Conservation (phyloP, 129 eudicot species). For the Scalesia atractyloides region DNA sequence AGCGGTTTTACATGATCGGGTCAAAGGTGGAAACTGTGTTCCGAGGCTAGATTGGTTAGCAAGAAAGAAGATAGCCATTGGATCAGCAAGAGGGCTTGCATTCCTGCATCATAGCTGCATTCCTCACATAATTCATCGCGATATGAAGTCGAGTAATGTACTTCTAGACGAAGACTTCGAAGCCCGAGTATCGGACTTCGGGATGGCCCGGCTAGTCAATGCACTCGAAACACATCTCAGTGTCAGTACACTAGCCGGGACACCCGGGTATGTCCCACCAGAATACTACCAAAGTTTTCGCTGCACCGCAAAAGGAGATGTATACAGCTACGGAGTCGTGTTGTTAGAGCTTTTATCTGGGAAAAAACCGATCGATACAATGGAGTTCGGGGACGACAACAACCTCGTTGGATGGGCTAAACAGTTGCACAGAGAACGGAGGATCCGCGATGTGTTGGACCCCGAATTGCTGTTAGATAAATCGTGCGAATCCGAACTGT, state of each 20-base stretch:
- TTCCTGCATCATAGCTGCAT: slow-evolving; percentile 94
- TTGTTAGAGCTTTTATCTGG: slow-evolving; percentile 76
- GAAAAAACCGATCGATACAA: slow-evolving; percentile 67
- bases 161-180: slow-evolving; percentile 80
- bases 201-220: slow-evolving; percentile 83
- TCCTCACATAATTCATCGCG: slow-evolving; percentile 87
- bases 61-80: slow-evolving; percentile 73
- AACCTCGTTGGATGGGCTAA: slow-evolving; percentile 94
- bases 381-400: slow-evolving; percentile 76
- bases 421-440: slow-evolving; percentile 57
- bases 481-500: slow-evolving; percentile 58
- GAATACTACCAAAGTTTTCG: slow-evolving; percentile 91
- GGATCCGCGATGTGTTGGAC: slow-evolving; percentile 61
- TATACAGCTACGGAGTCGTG: slow-evolving; percentile 81
- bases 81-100: slow-evolving; percentile 85
- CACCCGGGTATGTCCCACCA: slow-evolving; percentile 90
- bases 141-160: slow-evolving; percentile 87
- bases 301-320: slow-evolving; percentile 90
- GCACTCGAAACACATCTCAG: slow-evolving; percentile 83
- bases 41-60: slow-evolving; percentile 65
- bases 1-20: slow-evolving; percentile 71
- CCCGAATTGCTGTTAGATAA: slow-evolving; percentile 49
- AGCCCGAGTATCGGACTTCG: slow-evolving; percentile 86
- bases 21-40: slow-evolving; percentile 41
- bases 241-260: slow-evolving; percentile 84